Evolutionary conservation across 176 grass and related monocot species (phyloP).

Genomic region (Carex scoparia): DNA sequence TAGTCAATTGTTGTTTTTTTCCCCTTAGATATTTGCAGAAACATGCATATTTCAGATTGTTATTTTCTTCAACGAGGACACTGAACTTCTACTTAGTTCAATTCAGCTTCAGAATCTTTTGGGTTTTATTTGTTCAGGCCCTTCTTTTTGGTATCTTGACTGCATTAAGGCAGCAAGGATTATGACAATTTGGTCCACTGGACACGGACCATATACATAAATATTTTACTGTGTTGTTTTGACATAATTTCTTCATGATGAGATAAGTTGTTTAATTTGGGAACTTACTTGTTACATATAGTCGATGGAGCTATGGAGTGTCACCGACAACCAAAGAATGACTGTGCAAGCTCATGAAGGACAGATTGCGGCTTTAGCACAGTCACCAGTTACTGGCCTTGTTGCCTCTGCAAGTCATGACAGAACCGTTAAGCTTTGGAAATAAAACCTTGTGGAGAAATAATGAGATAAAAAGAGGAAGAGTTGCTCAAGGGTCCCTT

Average conservation of each 20-base stretch:
- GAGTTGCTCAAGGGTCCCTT: not conserved
- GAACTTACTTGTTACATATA: constrained; percentile 32
- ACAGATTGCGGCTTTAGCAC: constrained; percentile 58
- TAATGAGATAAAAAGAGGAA: constrained; percentile 7
- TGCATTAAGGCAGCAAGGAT: not conserved
- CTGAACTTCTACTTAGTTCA: not conserved
- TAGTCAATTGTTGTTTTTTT: not conserved
- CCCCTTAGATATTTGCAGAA: not conserved
- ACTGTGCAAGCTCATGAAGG: constrained; percentile 58
- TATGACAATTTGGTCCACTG: not conserved
- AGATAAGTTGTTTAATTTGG: not conserved
- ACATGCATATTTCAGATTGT: not conserved
- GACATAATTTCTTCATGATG: not conserved
- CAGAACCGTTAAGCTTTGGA: constrained; percentile 89
- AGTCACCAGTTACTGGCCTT: constrained; percentile 37
- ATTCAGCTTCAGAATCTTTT: not conserved
- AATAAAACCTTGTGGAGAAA: constrained; percentile 26
- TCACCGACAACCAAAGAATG: constrained; percentile 42
- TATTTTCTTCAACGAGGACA: not conserved
- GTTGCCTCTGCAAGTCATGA: constrained; percentile 91
- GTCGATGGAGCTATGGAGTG: constrained; percentile 85
- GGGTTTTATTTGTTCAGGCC: not conserved
- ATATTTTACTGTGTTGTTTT: not conserved
- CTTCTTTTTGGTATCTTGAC: not conserved
- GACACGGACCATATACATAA: not conserved